Evolutionary conservation across 345 rosid genomes (phyloP).

Genomic region (Limnanthes douglasii): DNA sequence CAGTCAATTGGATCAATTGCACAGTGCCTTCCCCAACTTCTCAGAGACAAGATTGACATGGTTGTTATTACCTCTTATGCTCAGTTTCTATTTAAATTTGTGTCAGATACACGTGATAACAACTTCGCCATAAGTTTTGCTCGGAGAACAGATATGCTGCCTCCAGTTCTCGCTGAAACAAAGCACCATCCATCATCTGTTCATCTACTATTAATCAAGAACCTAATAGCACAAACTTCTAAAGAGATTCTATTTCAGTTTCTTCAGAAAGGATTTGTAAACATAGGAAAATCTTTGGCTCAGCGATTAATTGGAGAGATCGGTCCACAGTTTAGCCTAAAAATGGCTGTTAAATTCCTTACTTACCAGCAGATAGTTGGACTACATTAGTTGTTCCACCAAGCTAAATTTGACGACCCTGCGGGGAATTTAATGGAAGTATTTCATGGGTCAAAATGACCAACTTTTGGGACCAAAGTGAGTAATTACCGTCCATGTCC

Average conservation of each 20-base stretch:
- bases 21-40: too few species aligned
- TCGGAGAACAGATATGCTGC: conserved; percentile 89
- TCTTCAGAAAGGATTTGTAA: conserved; percentile 93
- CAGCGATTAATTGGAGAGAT: conserved; percentile 82
- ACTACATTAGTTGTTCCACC: conserved; percentile 92
- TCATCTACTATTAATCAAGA: conserved; percentile 82
- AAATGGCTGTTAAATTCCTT: conserved; percentile 65
- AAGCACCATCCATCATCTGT: conserved; percentile 97
- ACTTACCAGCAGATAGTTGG: conserved; percentile 90
- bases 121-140: conserved; percentile 71
- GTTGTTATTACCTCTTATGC: conserved; percentile 97
- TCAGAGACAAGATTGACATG: too few species aligned
- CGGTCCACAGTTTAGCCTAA: conserved; percentile 84
- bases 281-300: conserved; percentile 67
- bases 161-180: conserved; percentile 87
- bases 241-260: conserved; percentile 74
- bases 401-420: conserved; percentile 96
- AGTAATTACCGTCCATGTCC: conserved; percentile 75
- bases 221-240: conserved; percentile 76
- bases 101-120: conserved; percentile 69
- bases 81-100: conserved; percentile 70
- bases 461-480: conserved; percentile 52
- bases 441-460: conserved; percentile 41
- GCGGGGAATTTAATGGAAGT: conserved; percentile 68
- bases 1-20: conserved; percentile 96